Percentiles rank a stretch among this genome's conserved stretches.
Evolutionary conservation across 352 stramenopile genomes (phyloP).

Genomic region (Lagenidium giganteum): DNA sequence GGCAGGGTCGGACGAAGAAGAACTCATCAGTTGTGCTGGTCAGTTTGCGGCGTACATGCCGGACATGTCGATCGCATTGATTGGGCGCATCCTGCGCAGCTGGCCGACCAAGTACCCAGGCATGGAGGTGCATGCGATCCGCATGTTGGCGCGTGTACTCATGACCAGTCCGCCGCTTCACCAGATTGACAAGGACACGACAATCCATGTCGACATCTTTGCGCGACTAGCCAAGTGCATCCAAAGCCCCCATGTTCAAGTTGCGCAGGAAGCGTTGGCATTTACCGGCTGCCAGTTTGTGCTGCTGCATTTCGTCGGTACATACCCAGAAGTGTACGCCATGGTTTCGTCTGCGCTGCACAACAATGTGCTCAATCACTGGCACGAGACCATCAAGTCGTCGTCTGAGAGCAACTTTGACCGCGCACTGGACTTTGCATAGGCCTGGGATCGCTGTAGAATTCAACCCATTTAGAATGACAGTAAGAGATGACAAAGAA

Average conservation of each 20-base stretch:
- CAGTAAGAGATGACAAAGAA: not conserved
- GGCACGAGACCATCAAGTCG: constrained; percentile 65
- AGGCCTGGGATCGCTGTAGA: too few relatives aligned
- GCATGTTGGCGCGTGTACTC: constrained; percentile 77
- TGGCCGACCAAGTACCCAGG: constrained; percentile 69
- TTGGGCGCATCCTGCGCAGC: constrained; percentile 44
- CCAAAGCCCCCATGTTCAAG: constrained; percentile 54
- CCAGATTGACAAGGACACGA: constrained; percentile 25
- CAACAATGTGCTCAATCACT: constrained; percentile 51
- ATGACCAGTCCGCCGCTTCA: constrained; percentile 73
- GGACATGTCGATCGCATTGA: constrained; percentile 36
- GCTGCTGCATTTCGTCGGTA: constrained; percentile 67
- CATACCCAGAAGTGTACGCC: constrained; percentile 60
- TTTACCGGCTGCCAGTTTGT: constrained; percentile 82
- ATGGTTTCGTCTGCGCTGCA: constrained; percentile 62
- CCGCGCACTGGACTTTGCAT: constrained; percentile 71
- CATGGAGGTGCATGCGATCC: constrained; percentile 71
- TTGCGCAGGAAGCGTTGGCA: constrained; percentile 75
- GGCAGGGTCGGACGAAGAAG: constrained; percentile 71
- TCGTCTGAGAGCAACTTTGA: constrained; percentile 73
- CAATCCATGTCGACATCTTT: constrained; percentile 52
- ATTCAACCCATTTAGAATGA: too few relatives aligned
- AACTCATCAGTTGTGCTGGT: constrained; percentile 75
- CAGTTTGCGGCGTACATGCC: constrained; percentile 85
- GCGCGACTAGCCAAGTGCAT: constrained; percentile 47